Conservation (phyloP, 2,329 filamentous ascomycete genomes). For the Alternaria sp. region DNA sequence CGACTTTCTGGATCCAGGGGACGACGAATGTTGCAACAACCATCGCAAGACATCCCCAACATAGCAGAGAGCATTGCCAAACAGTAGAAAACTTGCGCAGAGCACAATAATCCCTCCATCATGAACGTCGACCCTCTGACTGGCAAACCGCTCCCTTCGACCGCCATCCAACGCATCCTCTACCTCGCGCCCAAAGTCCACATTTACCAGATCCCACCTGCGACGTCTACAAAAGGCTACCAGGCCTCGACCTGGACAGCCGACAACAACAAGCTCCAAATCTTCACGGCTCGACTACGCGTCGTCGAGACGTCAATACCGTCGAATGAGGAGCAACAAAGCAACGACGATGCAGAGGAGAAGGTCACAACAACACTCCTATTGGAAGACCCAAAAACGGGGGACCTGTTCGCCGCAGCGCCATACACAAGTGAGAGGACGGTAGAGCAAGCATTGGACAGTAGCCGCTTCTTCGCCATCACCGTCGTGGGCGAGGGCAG, state of each 20-base stretch:
- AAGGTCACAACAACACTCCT: constrained; percentile 77
- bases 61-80: neutral
- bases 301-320: constrained; percentile 76
- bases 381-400: constrained; percentile 77
- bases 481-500: constrained; percentile 79
- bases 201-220: constrained; percentile 86
- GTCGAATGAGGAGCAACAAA: constrained; percentile 36
- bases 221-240: constrained; percentile 81
- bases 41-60: neutral
- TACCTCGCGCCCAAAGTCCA: constrained; percentile 79
- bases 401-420: constrained; percentile 82
- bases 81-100: neutral
- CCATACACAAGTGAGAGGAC: constrained; percentile 73
- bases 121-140: constrained; percentile 79
- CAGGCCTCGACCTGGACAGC: constrained; percentile 79
- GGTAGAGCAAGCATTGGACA: constrained; percentile 82
- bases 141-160: constrained; percentile 71
- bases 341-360: constrained; percentile 55
- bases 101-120: neutral
- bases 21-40: neutral
- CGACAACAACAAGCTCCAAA: constrained; percentile 72
- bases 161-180: constrained; percentile 85
- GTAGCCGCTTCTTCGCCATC: constrained; percentile 84
- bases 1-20: constrained; percentile 5
- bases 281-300: constrained; percentile 85